A percentile compares a stretch with the other conserved stretches of the same genome.
These are phyloP conservation scores for Coemansia sp. DNA, from an alignment of 192 early-diverging fungal genomes.

Conservation along the genomic window DNA sequence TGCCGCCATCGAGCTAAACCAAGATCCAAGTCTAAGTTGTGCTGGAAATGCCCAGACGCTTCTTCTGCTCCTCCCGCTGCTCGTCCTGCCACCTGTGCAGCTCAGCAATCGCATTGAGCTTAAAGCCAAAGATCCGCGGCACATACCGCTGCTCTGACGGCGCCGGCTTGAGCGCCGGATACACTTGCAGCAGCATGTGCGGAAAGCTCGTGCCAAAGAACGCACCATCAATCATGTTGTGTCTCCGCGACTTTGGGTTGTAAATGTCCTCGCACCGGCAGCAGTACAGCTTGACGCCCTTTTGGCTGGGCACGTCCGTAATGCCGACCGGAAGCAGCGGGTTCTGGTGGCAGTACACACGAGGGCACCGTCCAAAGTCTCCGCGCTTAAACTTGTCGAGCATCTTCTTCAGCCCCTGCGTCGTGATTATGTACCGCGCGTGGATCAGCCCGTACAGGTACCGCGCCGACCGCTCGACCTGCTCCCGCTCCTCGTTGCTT, in stretches of 20 bases:
- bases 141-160: conserved; percentile 74
- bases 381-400: conserved; percentile 90
- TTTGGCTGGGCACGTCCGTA: conserved; percentile 77
- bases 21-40: background rate
- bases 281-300: conserved; percentile 94
- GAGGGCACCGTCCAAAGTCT: conserved; percentile 96
- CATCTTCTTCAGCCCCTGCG: conserved; percentile 91
- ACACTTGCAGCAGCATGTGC: conserved; percentile 92
- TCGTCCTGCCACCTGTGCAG: conserved; percentile 91
- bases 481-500: conserved; percentile 64
- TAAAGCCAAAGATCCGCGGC: conserved; percentile 98
- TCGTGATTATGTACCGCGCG: conserved; percentile 92
- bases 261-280: conserved; percentile 96
- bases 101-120: conserved; percentile 80
- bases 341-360: conserved; percentile 88
- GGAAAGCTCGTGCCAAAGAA: conserved; percentile 97
- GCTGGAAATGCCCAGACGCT: conserved; percentile 31
- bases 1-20: background rate
- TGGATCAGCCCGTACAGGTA: conserved; percentile 99
- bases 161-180: conserved; percentile 74
- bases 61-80: conserved; percentile 67
- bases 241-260: conserved; percentile 81
- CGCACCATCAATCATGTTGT: conserved; percentile 87
- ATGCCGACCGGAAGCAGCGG: conserved; percentile 87
- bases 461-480: conserved; percentile 83